Base-by-base conservation (phyloP, 1,284 basidiomycete genomes). In the Apiotrichum mycotoxinovorans region DNA sequence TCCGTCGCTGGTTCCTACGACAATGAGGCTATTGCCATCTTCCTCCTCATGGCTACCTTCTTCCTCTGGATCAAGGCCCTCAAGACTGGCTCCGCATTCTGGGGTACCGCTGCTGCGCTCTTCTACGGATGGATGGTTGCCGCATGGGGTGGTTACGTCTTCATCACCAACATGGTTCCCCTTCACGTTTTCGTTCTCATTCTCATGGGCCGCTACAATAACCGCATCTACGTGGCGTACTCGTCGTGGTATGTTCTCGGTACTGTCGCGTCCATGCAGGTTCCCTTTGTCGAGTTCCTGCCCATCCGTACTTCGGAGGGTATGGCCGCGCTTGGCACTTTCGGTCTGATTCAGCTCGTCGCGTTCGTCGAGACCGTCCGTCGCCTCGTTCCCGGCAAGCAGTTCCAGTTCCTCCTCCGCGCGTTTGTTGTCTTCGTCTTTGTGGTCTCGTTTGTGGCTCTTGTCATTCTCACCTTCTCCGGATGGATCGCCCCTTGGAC, bases 61-160 rank as follows among this genome's bases (percentile, higher is more conserved):
- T 98, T 85, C 80, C 84, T 85, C 60, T 98, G 96, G 96, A 95
- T 99, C 78, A 93, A 91, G 73, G 94, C 96, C 23, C 81, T 98
- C 57, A 98, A 98, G 79, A 84, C 85, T 46, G 96, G 96, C 40
- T 94, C 90, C 58, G 92, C 92, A 0, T 84, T 95, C 61, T 98
- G 86, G 71, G 95, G 93, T 38, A 90, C 90, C 22, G 74, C 89
- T 46, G 87, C 94, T 23, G 96, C 94, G 9, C 79, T 98, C 17
- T 98, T 98, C 80, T 99, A 99, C 81, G 98, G 97, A 66, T 99
- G 98, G 83, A 99, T 99, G 96, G 96, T 99, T 18, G 95, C 96
- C 48, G 96, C 96, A 15, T 99, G 96, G 96, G 96, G 96, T 81
- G 96, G 96, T 65, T 99, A 98, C 78, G 96, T 91, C 1, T 99